These are phyloP conservation scores for Gossypium herbaceum DNA, from an alignment of 345 rosid genomes.

Conservation along the genomic window DNA sequence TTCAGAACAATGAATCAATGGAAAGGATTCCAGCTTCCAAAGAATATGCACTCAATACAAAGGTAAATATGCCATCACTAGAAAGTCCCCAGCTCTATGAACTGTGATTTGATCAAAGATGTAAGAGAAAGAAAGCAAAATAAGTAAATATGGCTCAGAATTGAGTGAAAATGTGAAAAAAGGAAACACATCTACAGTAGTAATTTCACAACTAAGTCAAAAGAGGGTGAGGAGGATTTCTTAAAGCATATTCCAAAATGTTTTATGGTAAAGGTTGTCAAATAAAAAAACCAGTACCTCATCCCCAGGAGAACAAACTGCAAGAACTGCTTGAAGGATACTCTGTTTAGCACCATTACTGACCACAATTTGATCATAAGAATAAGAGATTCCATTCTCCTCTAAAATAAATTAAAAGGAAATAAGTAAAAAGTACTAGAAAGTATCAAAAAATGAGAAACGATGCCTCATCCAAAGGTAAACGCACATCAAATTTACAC, in stretches of 20 bases:
- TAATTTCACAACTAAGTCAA: background rate
- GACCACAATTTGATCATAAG: conserved; percentile 79
- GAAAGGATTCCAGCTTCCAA: background rate
- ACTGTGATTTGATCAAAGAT: background rate
- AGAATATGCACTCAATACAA: conserved; percentile 6
- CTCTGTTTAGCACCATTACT: conserved; percentile 98
- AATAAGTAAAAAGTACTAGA: background rate
- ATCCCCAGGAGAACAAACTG: conserved; percentile 94
- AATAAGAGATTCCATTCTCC: conserved; percentile 81
- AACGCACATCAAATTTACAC: background rate
- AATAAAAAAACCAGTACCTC: conserved; percentile 49
- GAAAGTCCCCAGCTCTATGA: background rate
- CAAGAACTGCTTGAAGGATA: conserved; percentile 71
- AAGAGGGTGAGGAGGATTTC: background rate
- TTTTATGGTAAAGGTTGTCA: background rate
- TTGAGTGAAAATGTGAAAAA: background rate
- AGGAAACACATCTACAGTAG: background rate
- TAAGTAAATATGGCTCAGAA: background rate
- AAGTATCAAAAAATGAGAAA: background rate
- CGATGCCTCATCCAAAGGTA: background rate
- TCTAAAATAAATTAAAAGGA: conserved; percentile 31
- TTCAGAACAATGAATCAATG: background rate
- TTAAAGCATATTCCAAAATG: background rate
- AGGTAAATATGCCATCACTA: background rate
- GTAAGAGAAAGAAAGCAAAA: background rate